Conservation (phyloP, 2,329 filamentous ascomycete genomes). For the Phyllosticta capitalensis region DNA sequence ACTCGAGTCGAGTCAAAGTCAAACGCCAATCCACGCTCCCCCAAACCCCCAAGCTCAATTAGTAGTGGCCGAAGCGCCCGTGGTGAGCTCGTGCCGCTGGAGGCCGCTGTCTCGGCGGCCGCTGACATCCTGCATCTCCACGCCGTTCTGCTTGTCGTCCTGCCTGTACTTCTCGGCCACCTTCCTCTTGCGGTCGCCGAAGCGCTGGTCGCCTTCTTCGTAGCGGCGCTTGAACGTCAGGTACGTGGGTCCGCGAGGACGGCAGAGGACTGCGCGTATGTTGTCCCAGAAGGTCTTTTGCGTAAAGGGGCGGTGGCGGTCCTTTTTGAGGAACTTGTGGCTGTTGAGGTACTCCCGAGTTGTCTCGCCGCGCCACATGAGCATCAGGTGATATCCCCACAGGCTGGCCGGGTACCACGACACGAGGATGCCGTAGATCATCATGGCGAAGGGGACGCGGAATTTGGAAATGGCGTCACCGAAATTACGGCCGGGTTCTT, state of each 20-base stretch:
- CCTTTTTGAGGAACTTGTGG: conserved; percentile 86
- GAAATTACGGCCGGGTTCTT: conserved; percentile 56
- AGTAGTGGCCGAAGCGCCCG: background rate
- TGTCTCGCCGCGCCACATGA: conserved; percentile 85
- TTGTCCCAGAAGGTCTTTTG: conserved; percentile 69
- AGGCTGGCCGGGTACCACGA: conserved; percentile 75
- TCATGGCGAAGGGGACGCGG: conserved; percentile 77
- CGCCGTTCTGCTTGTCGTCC: conserved; percentile 43
- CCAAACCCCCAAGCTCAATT: no score
- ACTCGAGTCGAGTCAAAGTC: background rate
- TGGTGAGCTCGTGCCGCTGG: background rate
- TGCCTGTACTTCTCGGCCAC: conserved; percentile 29
- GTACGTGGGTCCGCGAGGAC: conserved; percentile 80
- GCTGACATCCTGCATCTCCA: conserved; percentile 59
- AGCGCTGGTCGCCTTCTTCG: conserved; percentile 72
- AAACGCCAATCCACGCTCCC: background rate
- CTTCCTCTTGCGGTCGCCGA: conserved; percentile 52
- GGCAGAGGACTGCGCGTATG: conserved; percentile 68
- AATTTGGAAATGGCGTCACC: conserved; percentile 57
- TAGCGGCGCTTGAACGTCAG: conserved; percentile 75
- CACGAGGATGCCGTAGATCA: conserved; percentile 68
- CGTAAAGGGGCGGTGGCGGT: conserved; percentile 83
- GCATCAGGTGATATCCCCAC: conserved; percentile 80
- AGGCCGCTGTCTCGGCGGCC: background rate
- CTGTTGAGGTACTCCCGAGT: conserved; percentile 94